Base-by-base conservation (phyloP, 805 yeast species). In the Starmerella sirachaensis region DNA sequence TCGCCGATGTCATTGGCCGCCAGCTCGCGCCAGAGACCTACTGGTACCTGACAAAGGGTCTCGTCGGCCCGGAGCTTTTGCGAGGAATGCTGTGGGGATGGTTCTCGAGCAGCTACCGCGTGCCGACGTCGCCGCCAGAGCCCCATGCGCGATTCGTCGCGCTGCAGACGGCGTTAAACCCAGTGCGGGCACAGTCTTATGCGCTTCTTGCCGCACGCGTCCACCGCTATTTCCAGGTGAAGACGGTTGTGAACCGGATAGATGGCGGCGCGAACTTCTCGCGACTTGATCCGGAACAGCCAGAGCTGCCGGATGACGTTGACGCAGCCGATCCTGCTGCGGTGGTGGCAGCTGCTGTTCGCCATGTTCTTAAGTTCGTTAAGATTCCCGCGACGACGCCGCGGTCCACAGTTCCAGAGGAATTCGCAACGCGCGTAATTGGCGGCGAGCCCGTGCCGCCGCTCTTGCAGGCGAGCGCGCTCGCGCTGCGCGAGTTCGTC, bases 21-120 rank as follows among this genome's bases (percentile, higher is more conserved):
- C 72, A 86, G 53, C 64, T 91, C 35, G 93, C 96, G 2, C 80
- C 83, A 37, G 97, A 86, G 59, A 66, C 79, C 29, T 78, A 73
- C 52, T 85, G 78, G 55, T 91, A 84, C 57, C 74, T 74, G 53
- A 78, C 93, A 1, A 58, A 79, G 41, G 97, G 96, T 1, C 55
- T 86, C 18, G 61, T 79, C 10, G 71, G 76, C 6, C 60, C 77
- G 5, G 75, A 74, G 40, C 56, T 82, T 18, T 66, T 78, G 29
- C 79, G 78, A 45, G 72, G 84, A 0, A 64, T 86, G 14, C 66
- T 78, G 1, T 72, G 72, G 41, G 91, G 84, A 2, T 60, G 63
- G 23, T 69, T 71, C 43, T 20, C 29, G 8, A 62, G 69, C 78
- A 8, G 82, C 86, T 2, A 54, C 75, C 31, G 31, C 35, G 21